These are phyloP conservation scores for Ammopiptanthus mongolicus DNA, from an alignment of 306 rosid genomes.

Conservation along the genomic window DNA sequence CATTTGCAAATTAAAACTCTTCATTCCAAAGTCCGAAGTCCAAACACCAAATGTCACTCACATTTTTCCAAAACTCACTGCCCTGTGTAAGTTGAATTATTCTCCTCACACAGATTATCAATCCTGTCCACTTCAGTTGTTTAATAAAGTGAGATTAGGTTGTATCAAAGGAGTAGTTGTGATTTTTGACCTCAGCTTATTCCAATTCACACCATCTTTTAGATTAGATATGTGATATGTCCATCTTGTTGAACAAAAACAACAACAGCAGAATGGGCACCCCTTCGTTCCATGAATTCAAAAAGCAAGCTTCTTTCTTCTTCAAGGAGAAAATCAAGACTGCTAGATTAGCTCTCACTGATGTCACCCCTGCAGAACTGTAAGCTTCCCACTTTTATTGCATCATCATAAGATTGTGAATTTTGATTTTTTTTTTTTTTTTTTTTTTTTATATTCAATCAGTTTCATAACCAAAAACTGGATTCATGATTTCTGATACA, in stretches of 20 bases:
- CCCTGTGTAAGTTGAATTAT: constrained; percentile 14
- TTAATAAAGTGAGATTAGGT: background rate
- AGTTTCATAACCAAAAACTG: background rate
- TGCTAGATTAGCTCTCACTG: constrained; percentile 92
- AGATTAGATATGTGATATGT: constrained; percentile 26
- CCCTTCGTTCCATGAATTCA: constrained; percentile 68
- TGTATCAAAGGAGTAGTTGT: constrained; percentile 26
- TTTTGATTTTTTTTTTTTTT: too few relatives aligned
- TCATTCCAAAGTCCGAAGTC: background rate
- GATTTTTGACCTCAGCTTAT: constrained; percentile 16
- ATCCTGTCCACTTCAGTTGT: constrained; percentile 1
- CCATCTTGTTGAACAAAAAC: constrained; percentile 34
- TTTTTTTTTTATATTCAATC: too few relatives aligned
- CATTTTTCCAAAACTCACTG: background rate
- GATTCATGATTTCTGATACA: constrained; percentile 8
- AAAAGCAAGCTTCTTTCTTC: constrained; percentile 90
- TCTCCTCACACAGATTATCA: background rate
- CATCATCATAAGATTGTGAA: background rate
- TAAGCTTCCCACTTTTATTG: constrained; percentile 18
- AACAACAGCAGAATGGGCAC: constrained; percentile 34
- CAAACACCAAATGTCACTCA: background rate
- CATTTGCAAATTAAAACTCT: background rate
- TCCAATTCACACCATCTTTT: background rate
- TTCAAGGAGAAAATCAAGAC: constrained; percentile 86
- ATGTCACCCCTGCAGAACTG: constrained; percentile 88